Base-by-base conservation (phyloP, 345 rosid species). In the Eucalyptus marginata region DNA sequence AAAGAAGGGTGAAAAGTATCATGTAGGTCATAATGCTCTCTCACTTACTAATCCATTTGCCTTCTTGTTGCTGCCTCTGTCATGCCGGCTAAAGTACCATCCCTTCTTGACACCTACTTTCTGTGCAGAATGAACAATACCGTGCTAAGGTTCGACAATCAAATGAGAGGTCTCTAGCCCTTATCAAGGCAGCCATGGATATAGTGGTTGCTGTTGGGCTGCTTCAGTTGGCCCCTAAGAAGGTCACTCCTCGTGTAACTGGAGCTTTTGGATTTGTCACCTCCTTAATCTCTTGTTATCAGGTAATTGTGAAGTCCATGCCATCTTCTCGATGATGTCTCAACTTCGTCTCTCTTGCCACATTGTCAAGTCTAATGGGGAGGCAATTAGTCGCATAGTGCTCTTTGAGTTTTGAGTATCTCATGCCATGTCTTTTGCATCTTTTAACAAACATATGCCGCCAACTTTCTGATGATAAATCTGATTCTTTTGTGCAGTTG, bases 241-340 rank as follows among this genome's bases (percentile, higher is more conserved):
- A 94, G 87, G 93, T 98, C 71, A 96, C 93, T 90, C 97, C 99
- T 86, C 99, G 99, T 59, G 97, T 96, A 66, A 96, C 99, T 6
- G 99, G 99, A 86, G 98, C 95, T 59, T 88, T 96, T 33, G 99
- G 99, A 92, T 94, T 97, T 89, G 92, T 89, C 91, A 92, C 93
- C 87, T 98, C 99, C 40, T 95, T 98, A 76, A 97, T 98, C 90
- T 95, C 99, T 85, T 98, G 99, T 91, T 98, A 97, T 92, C 99
- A 97, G 99, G 99, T 97, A 93, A 66, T 12, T 44, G 83, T 20
- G 83, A 76, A 76, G 83, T 10, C 47, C 49, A 33, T 17, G 44
- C 25, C 44, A 49, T 71, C 49, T 87, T 43, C 81, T 64, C 13
- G 47, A 5, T 20, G 83, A 20, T 76, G 47, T 36, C 44, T 68